These are phyloP conservation scores for Hippophae gyantsensis DNA, from an alignment of 306 rosid genomes.

Conservation along the genomic window DNA sequence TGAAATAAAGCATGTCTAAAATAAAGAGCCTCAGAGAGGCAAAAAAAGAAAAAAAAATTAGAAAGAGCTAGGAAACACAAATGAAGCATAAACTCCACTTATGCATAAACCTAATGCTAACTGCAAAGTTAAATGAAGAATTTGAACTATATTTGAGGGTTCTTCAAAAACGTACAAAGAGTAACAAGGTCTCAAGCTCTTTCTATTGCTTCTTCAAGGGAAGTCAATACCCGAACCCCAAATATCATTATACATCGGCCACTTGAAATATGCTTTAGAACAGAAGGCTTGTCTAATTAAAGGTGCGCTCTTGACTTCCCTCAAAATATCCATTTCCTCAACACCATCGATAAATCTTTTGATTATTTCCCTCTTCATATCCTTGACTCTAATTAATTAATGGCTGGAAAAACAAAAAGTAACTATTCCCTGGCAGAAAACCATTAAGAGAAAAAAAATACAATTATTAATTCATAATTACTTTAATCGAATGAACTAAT, in stretches of 20 bases:
- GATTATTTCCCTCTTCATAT: conserved; percentile 3
- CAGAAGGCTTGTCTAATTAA: conserved; percentile 24
- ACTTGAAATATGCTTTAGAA: conserved; percentile 4
- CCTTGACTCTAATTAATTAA: conserved; percentile 5
- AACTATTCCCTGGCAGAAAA: too few relatives aligned
- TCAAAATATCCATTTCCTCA: conserved; percentile 28
- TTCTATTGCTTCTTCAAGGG: conserved; percentile 20
- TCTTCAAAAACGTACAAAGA: background rate
- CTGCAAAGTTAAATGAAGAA: conserved; percentile 11
- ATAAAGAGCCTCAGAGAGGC: conserved; percentile 17
- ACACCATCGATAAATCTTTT: conserved; percentile 2
- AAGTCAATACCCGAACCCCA: conserved; percentile 99
- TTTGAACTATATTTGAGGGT: conserved; percentile 19
- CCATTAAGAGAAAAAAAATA: too few relatives aligned
- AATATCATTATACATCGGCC: conserved; percentile 22
- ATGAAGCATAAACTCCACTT: conserved; percentile 5
- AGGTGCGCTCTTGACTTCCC: conserved; percentile 99
- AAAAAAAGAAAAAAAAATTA: too few relatives aligned
- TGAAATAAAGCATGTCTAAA: conserved; percentile 9
- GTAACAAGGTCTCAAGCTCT: conserved; percentile 25
- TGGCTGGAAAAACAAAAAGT: too few relatives aligned
- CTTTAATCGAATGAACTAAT: too few relatives aligned
- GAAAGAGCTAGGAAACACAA: conserved; percentile 13
- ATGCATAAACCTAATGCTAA: conserved; percentile 12
- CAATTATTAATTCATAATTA: too few relatives aligned